Base-by-base conservation (phyloP, 371 early-diverging fungal species). In the Zychaea mexicana region DNA sequence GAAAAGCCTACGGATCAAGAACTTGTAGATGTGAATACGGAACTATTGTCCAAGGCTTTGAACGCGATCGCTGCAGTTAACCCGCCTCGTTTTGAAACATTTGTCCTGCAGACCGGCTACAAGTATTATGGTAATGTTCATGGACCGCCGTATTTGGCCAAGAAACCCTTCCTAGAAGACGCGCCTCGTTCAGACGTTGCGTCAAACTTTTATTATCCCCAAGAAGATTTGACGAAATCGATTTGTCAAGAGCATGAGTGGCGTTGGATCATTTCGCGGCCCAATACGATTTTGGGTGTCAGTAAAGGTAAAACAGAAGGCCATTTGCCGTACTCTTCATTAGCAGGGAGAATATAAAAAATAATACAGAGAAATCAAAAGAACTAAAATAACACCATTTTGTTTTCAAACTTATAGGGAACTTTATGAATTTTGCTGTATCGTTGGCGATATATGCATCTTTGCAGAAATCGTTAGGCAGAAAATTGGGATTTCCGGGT, bases 371-470 rank as follows among this genome's bases (percentile, higher is more conserved):
- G n/a, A n/a, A n/a, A n/a, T n/a, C n/a, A n/a, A n/a, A n/a, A n/a
- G n/a, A n/a, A n/a, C n/a, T n/a, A n/a, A n/a, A n/a, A n/a, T n/a
- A n/a, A n/a, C n/a, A n/a, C n/a, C n/a, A n/a, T n/a, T n/a, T n/a
- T n/a, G n/a, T n/a, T n/a, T n/a, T n/a, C n/a, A n/a, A n/a, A n/a
- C n/a, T n/a, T n/a, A n/a, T 31, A 59, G 60, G 61, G 15, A 66
- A 61, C 42, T 61, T 54, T 57, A 66, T 60, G 61, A 57, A 60
- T 46, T 47, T 66, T 9, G 67, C 57, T 12, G 47, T 67, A 0
- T 22, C 58, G 21, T n/a, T 62, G 15, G 58, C 55, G 22, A 19
- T 62, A 8, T 62, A 57, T 59, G 62, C 62, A 15, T 33, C 52
- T 10, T 45, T 67, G 42, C 67, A 62, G 30, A 67, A 67, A 49